phyloP scores from a whole-genome alignment of 495 filamentous ascomycete genomes.

The Daldinia caldariorum region DNA sequence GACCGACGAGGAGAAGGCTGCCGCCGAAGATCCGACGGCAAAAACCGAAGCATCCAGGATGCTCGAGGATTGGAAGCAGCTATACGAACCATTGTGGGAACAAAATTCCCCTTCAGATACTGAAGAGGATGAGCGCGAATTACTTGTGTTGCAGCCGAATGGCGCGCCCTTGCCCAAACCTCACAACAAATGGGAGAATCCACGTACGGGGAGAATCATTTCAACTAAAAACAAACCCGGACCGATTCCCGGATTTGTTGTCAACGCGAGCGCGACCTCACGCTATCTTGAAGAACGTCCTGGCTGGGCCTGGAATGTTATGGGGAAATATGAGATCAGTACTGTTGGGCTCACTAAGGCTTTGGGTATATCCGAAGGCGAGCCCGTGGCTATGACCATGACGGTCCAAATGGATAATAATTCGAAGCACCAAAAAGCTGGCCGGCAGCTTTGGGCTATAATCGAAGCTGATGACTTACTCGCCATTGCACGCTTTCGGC shows the following conservation, averaged over 20 bases:
- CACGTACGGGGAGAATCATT: constrained; percentile 14
- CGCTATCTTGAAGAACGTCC: constrained; percentile 19
- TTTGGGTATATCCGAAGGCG: constrained; percentile 4
- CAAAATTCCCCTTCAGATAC: constrained; percentile 7
- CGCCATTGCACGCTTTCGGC: constrained; percentile 8
- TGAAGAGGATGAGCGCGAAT: constrained; percentile 1
- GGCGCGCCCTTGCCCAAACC: constrained; percentile 9
- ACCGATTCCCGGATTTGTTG: constrained; percentile 10
- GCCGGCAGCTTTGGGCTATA: constrained; percentile 18
- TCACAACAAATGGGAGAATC: constrained; percentile 27
- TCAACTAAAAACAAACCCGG: constrained; percentile 22
- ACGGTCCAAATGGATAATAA: constrained; percentile 22
- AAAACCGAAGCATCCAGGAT: constrained; percentile 12
- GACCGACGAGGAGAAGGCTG: constrained; percentile 2
- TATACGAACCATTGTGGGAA: constrained; percentile 13
- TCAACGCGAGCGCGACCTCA: constrained; percentile 18
- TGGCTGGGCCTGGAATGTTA: constrained; percentile 19
- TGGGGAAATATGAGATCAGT: constrained; percentile 14
- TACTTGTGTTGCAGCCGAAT: neutral
- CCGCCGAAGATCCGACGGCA: constrained; percentile 3
- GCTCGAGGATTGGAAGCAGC: constrained; percentile 19
- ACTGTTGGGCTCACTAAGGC: constrained; percentile 15
- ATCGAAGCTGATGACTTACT: constrained; percentile 7
- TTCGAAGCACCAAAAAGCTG: constrained; percentile 25
- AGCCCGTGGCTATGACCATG: constrained; percentile 13